A percentile compares a stretch with the other conserved stretches of the same genome.
Conservation (phyloP, 768 basidiomycete species). For the Hysterangium stoloniferum region DNA sequence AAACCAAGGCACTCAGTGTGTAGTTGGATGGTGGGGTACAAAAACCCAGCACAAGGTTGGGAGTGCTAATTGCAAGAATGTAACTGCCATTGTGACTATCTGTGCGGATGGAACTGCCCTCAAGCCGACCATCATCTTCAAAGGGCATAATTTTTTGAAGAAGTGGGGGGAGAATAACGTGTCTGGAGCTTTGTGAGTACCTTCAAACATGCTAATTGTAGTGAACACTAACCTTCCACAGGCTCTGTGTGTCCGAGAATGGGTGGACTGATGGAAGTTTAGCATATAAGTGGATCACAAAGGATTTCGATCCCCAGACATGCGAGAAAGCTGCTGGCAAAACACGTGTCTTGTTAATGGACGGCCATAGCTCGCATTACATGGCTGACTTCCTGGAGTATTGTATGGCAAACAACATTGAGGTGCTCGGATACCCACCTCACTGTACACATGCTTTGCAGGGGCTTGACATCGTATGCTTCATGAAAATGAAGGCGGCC, state of each 20-base stretch:
- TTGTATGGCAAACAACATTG: constrained; percentile 29
- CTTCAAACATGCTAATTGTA: neutral
- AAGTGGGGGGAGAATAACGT: constrained; percentile 37
- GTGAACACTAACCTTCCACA: constrained; percentile 1
- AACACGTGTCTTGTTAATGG: constrained; percentile 30
- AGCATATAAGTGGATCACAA: constrained; percentile 29
- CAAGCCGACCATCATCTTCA: constrained; percentile 33
- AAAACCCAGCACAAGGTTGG: constrained; percentile 28
- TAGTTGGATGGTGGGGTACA: constrained; percentile 10
- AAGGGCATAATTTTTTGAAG: constrained; percentile 28
- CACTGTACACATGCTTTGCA: constrained; percentile 40
- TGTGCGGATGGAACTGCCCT: constrained; percentile 33
- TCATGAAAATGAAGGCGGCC: constrained; percentile 25
- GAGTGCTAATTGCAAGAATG: constrained; percentile 28
- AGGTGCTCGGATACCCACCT: constrained; percentile 37
- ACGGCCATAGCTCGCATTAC: constrained; percentile 41
- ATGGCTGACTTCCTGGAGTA: constrained; percentile 31
- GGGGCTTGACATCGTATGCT: constrained; percentile 35
- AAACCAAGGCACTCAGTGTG: neutral
- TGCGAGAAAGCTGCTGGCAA: constrained; percentile 25
- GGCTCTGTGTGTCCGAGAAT: constrained; percentile 27
- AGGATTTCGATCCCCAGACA: constrained; percentile 33
- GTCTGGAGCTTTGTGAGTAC: constrained; percentile 31
- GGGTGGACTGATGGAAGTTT: constrained; percentile 34
- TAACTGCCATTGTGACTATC: constrained; percentile 35